These are phyloP conservation scores for Biscogniauxia mediterranea DNA, from an alignment of 2,329 filamentous ascomycete species.

Conservation along the genomic window DNA sequence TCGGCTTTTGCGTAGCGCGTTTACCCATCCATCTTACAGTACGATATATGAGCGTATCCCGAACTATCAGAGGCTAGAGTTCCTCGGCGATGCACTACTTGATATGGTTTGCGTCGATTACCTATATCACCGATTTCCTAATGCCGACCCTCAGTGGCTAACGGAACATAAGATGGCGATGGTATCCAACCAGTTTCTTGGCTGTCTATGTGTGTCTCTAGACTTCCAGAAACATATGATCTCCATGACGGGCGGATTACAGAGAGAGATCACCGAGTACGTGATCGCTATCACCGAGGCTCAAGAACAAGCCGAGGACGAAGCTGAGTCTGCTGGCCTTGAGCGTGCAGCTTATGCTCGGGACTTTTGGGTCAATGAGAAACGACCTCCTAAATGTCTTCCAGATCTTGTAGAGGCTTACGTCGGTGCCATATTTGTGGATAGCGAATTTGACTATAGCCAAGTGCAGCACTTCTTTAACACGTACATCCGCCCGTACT, in stretches of 20 bases:
- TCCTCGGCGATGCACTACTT: slow-evolving; percentile 79
- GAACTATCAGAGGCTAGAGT: slow-evolving; percentile 87
- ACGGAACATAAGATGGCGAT: slow-evolving; percentile 99
- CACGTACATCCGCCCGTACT: slow-evolving; percentile 71
- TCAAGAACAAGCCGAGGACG: slow-evolving; percentile 36
- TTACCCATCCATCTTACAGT: slow-evolving; percentile 83
- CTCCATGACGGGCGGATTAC: slow-evolving; percentile 45
- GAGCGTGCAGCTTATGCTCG: slow-evolving; percentile 42
- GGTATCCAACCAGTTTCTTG: slow-evolving; percentile 93
- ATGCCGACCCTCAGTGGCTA: slow-evolving; percentile 89
- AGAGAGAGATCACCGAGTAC: slow-evolving; percentile 51
- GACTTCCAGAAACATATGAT: slow-evolving; percentile 74
- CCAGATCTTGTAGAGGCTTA: slow-evolving; percentile 89
- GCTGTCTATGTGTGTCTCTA: slow-evolving; percentile 74
- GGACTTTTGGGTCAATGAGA: slow-evolving; percentile 68
- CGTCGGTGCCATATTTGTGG: slow-evolving; percentile 87
- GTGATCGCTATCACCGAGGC: slow-evolving; percentile 57
- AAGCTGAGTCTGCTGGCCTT: slow-evolving; percentile 38
- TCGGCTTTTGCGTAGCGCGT: slow-evolving; percentile 76
- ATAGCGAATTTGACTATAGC: slow-evolving; percentile 74
- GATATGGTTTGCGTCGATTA: slow-evolving; percentile 66
- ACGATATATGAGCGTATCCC: slow-evolving; percentile 74
- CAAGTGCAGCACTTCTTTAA: slow-evolving; percentile 76
- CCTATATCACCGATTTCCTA: slow-evolving; percentile 73
- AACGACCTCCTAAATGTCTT: slow-evolving; percentile 69